phyloP scores from a whole-genome alignment of 1,139 yeast genomes.

The Candida freyschussii region DNA sequence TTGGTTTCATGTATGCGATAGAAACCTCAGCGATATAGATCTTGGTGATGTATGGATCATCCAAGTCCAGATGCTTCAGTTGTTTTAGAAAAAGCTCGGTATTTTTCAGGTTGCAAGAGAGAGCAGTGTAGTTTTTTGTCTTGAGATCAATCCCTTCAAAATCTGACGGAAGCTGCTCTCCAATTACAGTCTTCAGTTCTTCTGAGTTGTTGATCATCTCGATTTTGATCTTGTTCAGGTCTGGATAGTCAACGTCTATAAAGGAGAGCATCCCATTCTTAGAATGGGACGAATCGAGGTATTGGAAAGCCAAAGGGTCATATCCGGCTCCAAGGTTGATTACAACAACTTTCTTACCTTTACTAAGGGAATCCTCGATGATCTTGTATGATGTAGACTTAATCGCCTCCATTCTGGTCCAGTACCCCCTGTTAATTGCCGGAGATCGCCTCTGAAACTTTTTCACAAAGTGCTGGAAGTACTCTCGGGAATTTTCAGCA shows the following conservation, averaged over 20 bases:
- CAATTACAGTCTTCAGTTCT: slow-evolving; percentile 47
- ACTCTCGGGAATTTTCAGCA: slow-evolving; percentile 28
- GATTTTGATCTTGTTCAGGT: slow-evolving; percentile 52
- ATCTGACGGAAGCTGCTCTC: slow-evolving; percentile 22
- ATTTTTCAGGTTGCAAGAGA: slow-evolving; percentile 71
- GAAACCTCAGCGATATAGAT: slow-evolving; percentile 81
- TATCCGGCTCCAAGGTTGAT: slow-evolving; percentile 81
- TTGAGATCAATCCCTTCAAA: slow-evolving; percentile 33
- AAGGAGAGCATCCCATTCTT: slow-evolving; percentile 39
- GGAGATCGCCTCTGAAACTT: slow-evolving; percentile 71
- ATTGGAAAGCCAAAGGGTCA: slow-evolving; percentile 72
- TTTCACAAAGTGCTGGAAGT: slow-evolving; percentile 65
- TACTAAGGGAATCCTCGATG: slow-evolving; percentile 27
- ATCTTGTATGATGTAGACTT: slow-evolving; percentile 47
- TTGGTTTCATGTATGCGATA: slow-evolving; percentile 71
- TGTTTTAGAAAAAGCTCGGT: slow-evolving; percentile 36
- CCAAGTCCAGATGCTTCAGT: slow-evolving; percentile 26
- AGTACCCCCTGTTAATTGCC: slow-evolving; percentile 77
- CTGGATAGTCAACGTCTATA: slow-evolving; percentile 75
- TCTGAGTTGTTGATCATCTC: slow-evolving; percentile 44
- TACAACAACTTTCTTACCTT: slow-evolving; percentile 32
- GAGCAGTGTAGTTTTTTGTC: slow-evolving; percentile 47
- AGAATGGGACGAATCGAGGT: slow-evolving; percentile 36
- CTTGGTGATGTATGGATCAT: slow-evolving; percentile 35
- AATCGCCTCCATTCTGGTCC: slow-evolving; percentile 76